Evolutionary conservation across 2,329 filamentous ascomycete genomes (phyloP), one percentile per base, ranked within the genome.

Genomic region (Didymellaceae sp.): DNA sequence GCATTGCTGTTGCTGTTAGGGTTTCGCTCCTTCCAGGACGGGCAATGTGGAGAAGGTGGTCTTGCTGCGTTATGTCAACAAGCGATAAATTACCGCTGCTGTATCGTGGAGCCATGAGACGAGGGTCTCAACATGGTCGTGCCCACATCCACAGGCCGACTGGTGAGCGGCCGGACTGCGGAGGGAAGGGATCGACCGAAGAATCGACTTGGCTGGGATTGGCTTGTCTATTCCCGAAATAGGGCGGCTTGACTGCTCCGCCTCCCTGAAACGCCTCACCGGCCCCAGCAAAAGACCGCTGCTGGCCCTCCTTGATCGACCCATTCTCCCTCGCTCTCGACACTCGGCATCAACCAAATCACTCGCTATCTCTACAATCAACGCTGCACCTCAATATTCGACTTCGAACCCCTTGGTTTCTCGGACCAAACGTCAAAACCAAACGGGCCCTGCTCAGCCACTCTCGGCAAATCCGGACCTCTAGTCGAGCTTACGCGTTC

Each of bases 401-500:
- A 21, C n/a, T n/a, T n/a, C 30, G 18, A 31, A 13, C 47, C 7
- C 16, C 32, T 25, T 41, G 13, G 30, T 32, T 16, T 8, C 6
- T 16, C 13, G 13, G 14, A 16, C 14, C 18, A 25, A 45, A 14
- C 22, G 17, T 21, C 30, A 22, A 24, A 6, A 39, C 25, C 22
- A 13, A 18, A 45, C 35, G 43, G 26, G 25, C 32, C 21, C 51
- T 54, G 55, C 66, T 62, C 58, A 69, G 67, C 68, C 66, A 69
- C 66, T 52, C 39, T 45, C 67, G 66, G 66, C 62, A 57, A 40
- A 61, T 52, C 61, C 64, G 65, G 68, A 57, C 57, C 58, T 59
- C 63, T 60, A 57, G 63, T 62, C 64, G 63, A 70, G 67, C 67
- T 70, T 58, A 68, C 68, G 69, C 67, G 65, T 67, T 70, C 57